Base-by-base conservation (phyloP, 2,329 filamentous ascomycete species). In the Pseudogymnoascus sp. region DNA sequence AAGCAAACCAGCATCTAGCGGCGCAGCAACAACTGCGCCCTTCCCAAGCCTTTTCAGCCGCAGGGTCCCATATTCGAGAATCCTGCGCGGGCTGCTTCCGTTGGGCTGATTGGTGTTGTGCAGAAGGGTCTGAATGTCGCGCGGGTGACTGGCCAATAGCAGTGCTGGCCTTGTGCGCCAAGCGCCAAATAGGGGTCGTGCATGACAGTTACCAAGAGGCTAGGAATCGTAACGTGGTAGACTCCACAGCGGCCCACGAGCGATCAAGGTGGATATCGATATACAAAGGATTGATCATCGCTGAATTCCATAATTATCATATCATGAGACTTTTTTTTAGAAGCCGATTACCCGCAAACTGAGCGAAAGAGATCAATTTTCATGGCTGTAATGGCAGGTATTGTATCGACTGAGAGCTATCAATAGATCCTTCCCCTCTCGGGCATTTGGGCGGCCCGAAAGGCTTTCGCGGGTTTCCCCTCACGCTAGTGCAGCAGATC, bases 401-500 rank as follows among this genome's bases (percentile, higher is more conserved):
- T 33, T 8, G 47, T 18, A 18, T 53, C 4, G 28, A 12, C 7
- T 18, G 25, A 20, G 8, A 30, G 25, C 47, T 53, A 50, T 50
- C 14, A 30, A 30, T 18, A 9, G 38, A 5, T 25, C 22, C 22
- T 47, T 50, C 25, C 25, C 43, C 25, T 50, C 43, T 50, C 43
- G 43, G 43, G 30, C 4, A 12, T 33, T 53, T 53, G 9, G 47
- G n/a, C 47, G 47, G 47, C 47, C 28, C 47, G 47, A 53, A 33
- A 30, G 47, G 47, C 4, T 6, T 18, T 33, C 28, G 47, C 28
- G 47, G 47, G 47, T 8, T 53, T 53, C 47, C 47, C n/a, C 47
- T 53, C 47, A 53, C 47, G 47, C 47, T 53, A 53, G 11, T 8
- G 41, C 47, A 25, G 39, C 9, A 50, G 47, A 53, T 53, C 47